Evolutionary conservation across 345 rosid genomes (phyloP).

Genomic region (Nasturtium officinale): DNA sequence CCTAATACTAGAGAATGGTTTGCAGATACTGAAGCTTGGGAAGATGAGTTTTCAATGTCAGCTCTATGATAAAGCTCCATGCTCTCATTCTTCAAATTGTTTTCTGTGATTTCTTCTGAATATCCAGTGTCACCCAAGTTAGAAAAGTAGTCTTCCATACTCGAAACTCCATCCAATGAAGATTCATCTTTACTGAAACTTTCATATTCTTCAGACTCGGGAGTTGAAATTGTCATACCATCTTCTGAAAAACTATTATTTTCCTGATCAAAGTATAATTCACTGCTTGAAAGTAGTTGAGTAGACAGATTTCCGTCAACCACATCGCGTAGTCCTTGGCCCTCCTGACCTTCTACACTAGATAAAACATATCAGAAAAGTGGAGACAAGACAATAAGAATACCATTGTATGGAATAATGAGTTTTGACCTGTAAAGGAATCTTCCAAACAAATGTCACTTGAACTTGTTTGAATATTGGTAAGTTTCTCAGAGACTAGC

Average conservation of each 20-base stretch:
- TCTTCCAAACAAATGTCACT: slow-evolving; percentile 19
- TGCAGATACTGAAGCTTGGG: slow-evolving; percentile 16
- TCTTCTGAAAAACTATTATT: neutral
- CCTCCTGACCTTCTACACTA: slow-evolving; percentile 52
- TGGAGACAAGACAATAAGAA: neutral
- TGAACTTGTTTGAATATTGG: slow-evolving; percentile 31
- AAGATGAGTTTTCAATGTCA: slow-evolving; percentile 11
- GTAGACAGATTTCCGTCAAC: slow-evolving; percentile 9
- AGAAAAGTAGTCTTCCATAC: neutral
- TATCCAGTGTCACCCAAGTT: slow-evolving; percentile 13
- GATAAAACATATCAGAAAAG: slow-evolving; percentile 13
- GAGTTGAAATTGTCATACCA: neutral
- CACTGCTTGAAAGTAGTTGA: slow-evolving; percentile 9
- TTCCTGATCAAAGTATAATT: slow-evolving; percentile 3
- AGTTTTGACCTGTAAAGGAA: slow-evolving; percentile 51
- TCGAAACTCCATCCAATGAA: slow-evolving; percentile 29
- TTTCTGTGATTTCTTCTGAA: slow-evolving; percentile 29
- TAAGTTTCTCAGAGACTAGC: slow-evolving; percentile 24
- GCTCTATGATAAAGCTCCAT: slow-evolving; percentile 32
- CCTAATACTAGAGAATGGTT: slow-evolving; percentile 10
- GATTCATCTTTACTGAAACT: slow-evolving; percentile 28
- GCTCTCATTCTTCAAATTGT: slow-evolving; percentile 23
- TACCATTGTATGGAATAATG: slow-evolving; percentile 8
- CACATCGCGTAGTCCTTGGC: slow-evolving; percentile 33
- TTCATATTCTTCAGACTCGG: slow-evolving; percentile 19